Evolutionary conservation across 78 protist species (phyloP).

Genomic region (Polysphondylium violaceum): DNA sequence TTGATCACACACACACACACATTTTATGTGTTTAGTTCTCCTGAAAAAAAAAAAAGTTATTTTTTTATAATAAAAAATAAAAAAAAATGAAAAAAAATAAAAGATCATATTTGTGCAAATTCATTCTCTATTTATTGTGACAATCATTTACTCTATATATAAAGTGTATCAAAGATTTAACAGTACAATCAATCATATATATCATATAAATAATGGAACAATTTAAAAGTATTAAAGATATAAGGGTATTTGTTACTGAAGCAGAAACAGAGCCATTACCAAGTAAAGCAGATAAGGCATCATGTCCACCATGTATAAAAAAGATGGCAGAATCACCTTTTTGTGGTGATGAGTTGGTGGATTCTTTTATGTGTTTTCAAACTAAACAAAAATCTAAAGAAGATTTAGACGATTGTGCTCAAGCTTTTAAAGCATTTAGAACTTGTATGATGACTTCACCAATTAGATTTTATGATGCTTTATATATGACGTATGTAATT

Average conservation of each 20-base stretch:
- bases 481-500: conserved; percentile 38
- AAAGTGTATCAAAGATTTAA: background rate
- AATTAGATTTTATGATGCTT: conserved; percentile 53
- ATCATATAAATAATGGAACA: conserved; percentile 10
- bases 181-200: background rate
- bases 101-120: background rate
- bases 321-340: conserved; percentile 28
- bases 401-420: conserved; percentile 8
- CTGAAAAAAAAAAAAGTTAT: background rate
- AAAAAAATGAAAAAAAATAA: background rate
- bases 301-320: conserved; percentile 72
- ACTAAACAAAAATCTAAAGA: conserved; percentile 15
- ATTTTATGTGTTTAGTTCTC: background rate
- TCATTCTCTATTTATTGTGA: background rate
- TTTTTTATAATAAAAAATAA: background rate
- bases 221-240: conserved; percentile 39
- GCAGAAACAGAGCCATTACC: conserved; percentile 39
- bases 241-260: conserved; percentile 30
- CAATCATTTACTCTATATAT: background rate
- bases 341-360: conserved; percentile 60
- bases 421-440: conserved; percentile 29
- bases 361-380: conserved; percentile 56
- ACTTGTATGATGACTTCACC: conserved; percentile 46
- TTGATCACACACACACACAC: too few species aligned
- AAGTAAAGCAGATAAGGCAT: conserved; percentile 27